These are phyloP conservation scores for Danielia oregonensis DNA, from an alignment of 805 yeast genomes.

Conservation along the genomic window DNA sequence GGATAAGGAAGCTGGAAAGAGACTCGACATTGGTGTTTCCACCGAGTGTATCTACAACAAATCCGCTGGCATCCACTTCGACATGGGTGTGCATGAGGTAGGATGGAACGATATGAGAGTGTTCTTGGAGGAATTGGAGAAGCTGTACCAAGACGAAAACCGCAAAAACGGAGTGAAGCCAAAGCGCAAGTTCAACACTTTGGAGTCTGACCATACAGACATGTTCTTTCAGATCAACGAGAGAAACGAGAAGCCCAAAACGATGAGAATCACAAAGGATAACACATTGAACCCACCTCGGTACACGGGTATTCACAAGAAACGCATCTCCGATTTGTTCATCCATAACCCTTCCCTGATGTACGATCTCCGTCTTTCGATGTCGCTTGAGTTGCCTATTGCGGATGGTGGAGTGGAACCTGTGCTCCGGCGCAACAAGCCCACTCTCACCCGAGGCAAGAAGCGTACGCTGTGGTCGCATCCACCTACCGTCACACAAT, in stretches of 20 bases:
- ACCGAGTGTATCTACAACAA: conserved; percentile 65
- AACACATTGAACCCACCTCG: conserved; percentile 56
- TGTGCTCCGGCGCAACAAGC: conserved; percentile 46
- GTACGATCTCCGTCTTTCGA: conserved; percentile 72
- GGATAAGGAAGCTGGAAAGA: conserved; percentile 57
- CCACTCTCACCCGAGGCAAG: conserved; percentile 61
- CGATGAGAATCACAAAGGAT: conserved; percentile 65
- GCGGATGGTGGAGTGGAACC: conserved; percentile 54
- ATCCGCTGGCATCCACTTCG: conserved; percentile 52
- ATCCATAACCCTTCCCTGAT: conserved; percentile 72
- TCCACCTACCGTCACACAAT: conserved; percentile 65
- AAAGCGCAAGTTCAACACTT: conserved; percentile 52
- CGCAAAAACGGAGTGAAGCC: conserved; percentile 24
- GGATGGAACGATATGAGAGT: conserved; percentile 56
- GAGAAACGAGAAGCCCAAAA: conserved; percentile 61
- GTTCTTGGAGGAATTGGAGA: conserved; percentile 53
- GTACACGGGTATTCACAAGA: conserved; percentile 68
- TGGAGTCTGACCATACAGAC: conserved; percentile 63
- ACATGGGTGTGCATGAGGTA: conserved; percentile 61
- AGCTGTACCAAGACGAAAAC: conserved; percentile 41
- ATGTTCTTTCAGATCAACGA: conserved; percentile 57
- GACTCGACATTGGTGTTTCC: conserved; percentile 62
- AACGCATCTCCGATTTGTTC: conserved; percentile 67
- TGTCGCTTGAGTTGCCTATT: conserved; percentile 75
- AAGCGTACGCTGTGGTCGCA: conserved; percentile 72